Evolutionary conservation across 2,329 filamentous ascomycete species (phyloP).

Genomic region (Sporothrix brunneoviolacea): DNA sequence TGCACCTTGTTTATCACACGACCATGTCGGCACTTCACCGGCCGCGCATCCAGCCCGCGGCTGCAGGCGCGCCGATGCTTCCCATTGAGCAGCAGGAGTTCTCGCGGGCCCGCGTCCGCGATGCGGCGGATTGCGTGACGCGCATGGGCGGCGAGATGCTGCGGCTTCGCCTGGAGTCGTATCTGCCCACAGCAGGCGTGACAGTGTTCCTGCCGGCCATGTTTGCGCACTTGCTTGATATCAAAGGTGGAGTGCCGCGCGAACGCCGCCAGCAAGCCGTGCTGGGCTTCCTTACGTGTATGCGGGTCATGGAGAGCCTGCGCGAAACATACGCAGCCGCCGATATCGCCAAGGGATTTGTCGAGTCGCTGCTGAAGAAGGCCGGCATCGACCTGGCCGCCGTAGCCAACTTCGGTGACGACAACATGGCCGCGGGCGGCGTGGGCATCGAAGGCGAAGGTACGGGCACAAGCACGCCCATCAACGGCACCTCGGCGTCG

Average conservation of each 20-base stretch:
- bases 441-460: constrained; percentile 11
- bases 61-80: constrained; percentile 46
- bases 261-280: constrained; percentile 66
- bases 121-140: constrained; percentile 80
- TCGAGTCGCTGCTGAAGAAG: constrained; percentile 87
- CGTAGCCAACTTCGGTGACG: constrained; percentile 29
- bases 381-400: constrained; percentile 64
- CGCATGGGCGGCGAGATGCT: constrained; percentile 74
- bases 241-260: constrained; percentile 78
- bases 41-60: constrained; percentile 78
- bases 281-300: constrained; percentile 81
- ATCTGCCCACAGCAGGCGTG: constrained; percentile 80
- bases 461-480: constrained; percentile 13
- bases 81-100: constrained; percentile 65
- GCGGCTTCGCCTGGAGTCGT: constrained; percentile 64
- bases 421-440: constrained; percentile 45
- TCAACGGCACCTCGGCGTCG: constrained; percentile 18
- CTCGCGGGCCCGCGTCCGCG: constrained; percentile 74
- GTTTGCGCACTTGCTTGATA: constrained; percentile 87
- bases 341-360: constrained; percentile 91
- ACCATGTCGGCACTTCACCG: constrained; percentile 86
- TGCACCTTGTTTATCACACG: constrained; percentile 92
- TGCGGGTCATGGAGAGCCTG: constrained; percentile 82
- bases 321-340: constrained; percentile 87
- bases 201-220: constrained; percentile 87